phyloP scores from a whole-genome alignment of 1,284 basidiomycete species.

The Peniophora sp. region DNA sequence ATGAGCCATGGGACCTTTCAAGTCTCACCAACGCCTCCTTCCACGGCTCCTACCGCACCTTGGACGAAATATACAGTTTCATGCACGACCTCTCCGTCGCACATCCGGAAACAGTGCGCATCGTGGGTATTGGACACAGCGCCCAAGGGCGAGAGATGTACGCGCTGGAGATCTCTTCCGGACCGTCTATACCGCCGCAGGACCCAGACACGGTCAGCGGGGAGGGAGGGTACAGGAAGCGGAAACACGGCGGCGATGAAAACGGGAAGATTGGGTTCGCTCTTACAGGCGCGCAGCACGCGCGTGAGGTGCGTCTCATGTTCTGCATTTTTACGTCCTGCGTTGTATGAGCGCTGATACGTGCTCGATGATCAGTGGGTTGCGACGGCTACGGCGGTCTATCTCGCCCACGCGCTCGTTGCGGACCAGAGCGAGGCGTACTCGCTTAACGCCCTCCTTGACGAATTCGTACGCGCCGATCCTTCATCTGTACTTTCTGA shows the following conservation, averaged over 20 bases:
- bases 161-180: conserved; percentile 38
- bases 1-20: conserved; percentile 18
- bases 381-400: conserved; percentile 66
- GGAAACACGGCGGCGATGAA: conserved; percentile 13
- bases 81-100: conserved; percentile 33
- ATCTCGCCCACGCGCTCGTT: conserved; percentile 65
- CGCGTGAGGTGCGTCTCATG: conserved; percentile 54
- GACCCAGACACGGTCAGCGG: conserved; percentile 7
- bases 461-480: conserved; percentile 38
- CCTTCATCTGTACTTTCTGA: neutral
- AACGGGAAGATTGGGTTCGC: conserved; percentile 46
- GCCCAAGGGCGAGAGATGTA: conserved; percentile 48
- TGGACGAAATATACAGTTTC: conserved; percentile 45
- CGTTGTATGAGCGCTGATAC: neutral
- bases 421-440: conserved; percentile 38
- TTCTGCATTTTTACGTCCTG: conserved; percentile 2
- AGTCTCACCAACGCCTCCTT: conserved; percentile 31
- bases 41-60: conserved; percentile 45
- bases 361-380: conserved; percentile 55
- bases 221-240: conserved; percentile 11
- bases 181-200: too few relatives aligned
- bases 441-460: conserved; percentile 43
- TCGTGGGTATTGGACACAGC: conserved; percentile 42
- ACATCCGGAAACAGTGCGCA: conserved; percentile 32
- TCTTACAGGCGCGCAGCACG: conserved; percentile 73